Evolutionary conservation across 768 basidiomycete species (phyloP), one percentile per base, ranked within the genome.

Genomic region (Boletus reticulatus): DNA sequence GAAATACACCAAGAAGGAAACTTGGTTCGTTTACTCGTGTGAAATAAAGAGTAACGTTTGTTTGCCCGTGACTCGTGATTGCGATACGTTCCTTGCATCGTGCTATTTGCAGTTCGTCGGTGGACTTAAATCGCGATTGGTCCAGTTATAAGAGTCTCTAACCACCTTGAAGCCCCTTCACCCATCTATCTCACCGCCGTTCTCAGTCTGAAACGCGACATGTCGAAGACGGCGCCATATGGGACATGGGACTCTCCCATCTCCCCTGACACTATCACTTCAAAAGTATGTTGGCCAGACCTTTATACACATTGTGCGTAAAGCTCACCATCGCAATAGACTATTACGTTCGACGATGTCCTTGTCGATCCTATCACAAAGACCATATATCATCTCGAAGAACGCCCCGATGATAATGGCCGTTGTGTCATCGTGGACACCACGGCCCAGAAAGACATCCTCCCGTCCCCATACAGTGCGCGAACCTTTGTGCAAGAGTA

Each of bases 401-500:
- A 72, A 19, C 72, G 85, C 7, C 82, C 88, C 2, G 47, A 45
- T 7, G 54, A 55, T 13, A 22, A 20, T 16, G 82, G 80, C 1
- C 75, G 88, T 4, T 73, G 64, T 37, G 80, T 84, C 0, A 67
- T 89, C 17, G 77, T 89, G 11, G 68, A 81, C 27, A 81, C 81
- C 0, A 41, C 61, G 20, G 72, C 69, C 1, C 14, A 48, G 6
- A 66, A 67, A 47, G 85, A 88, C 50, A 66, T 86, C 7, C 74
- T 84, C 11, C 79, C 79, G 3, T 60, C 68, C 22, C 73, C 73
- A 0, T 87, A 78, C 77, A 85, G 80, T 63, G 81, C 74, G 17
- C 72, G 80, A 22, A 77, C 78, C 1, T 70, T 72, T 9, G 87
- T 89, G 0, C 80, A 87, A 32, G 88, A 88, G 67, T 89, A 89